These are phyloP conservation scores for Rhizopogon parksii DNA, from an alignment of 1,284 basidiomycete genomes.

Conservation along the genomic window DNA sequence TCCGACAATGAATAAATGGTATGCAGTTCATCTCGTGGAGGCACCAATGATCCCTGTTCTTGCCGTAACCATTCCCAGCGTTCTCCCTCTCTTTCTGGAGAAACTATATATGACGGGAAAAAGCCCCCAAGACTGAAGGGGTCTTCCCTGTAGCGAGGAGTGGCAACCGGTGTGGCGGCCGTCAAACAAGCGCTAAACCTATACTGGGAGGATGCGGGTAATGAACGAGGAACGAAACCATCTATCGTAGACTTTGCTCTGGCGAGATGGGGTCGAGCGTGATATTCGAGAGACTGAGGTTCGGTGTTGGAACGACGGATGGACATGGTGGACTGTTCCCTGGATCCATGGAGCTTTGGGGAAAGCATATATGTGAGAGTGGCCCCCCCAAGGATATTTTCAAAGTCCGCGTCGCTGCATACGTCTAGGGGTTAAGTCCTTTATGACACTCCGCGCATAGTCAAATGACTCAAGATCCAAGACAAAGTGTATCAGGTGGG, in stretches of 20 bases:
- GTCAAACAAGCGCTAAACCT: neutral
- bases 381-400: conserved; percentile 6
- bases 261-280: conserved; percentile 8
- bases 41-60: conserved; percentile 20
- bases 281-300: conserved; percentile 22
- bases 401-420: conserved; percentile 8
- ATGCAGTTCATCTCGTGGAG: conserved; percentile 9
- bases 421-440: neutral
- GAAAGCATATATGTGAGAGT: neutral
- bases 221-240: neutral
- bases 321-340: conserved; percentile 13
- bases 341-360: neutral
- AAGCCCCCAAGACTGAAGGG: conserved; percentile 46
- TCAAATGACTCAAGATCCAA: too few relatives aligned
- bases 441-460: too few relatives aligned
- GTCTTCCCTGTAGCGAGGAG: conserved; percentile 28
- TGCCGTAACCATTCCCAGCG: conserved; percentile 39
- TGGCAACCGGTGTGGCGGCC: conserved; percentile 10
- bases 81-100: conserved; percentile 22
- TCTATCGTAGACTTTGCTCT: conserved; percentile 7
- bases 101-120: conserved; percentile 34
- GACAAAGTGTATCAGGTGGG: neutral
- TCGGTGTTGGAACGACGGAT: conserved; percentile 34
- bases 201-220: conserved; percentile 1
- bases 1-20: conserved; percentile 21